These are phyloP conservation scores for Sporothrix variecibatus DNA, from an alignment of 2,329 filamentous ascomycete species.

Conservation along the genomic window DNA sequence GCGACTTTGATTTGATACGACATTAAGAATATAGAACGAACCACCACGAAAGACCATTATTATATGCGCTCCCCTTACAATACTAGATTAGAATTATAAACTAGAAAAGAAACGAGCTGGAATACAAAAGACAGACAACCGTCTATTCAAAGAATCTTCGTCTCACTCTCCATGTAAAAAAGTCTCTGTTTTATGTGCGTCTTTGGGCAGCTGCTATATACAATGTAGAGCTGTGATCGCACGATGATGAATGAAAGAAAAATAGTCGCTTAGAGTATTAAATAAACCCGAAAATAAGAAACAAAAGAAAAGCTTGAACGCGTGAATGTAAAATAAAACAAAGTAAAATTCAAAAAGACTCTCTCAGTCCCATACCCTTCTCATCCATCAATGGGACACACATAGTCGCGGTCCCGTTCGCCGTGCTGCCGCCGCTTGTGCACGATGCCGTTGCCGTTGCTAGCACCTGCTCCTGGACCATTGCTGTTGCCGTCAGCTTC, in stretches of 20 bases:
- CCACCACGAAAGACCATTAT: not conserved
- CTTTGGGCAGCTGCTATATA: not conserved
- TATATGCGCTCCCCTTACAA: not conserved
- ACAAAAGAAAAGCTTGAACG: not conserved
- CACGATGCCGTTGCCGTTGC: not conserved
- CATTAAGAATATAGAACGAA: slow-evolving; percentile 1
- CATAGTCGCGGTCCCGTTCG: slow-evolving; percentile 50
- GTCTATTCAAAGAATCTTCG: not conserved
- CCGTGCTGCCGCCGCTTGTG: slow-evolving; percentile 15
- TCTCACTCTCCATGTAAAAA: not conserved
- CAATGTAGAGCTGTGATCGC: not conserved
- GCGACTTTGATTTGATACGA: not conserved
- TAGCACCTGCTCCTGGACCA: not conserved
- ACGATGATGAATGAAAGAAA: not conserved
- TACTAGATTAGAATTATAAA: slow-evolving; percentile 17
- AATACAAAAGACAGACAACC: slow-evolving; percentile 8
- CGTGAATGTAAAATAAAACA: not conserved
- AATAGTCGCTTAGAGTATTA: not conserved
- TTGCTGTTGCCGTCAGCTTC: not conserved
- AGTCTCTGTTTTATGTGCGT: not conserved
- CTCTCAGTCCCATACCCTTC: not conserved
- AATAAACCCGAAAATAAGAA: not conserved
- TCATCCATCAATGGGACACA: slow-evolving; percentile 59
- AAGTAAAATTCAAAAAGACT: not conserved
- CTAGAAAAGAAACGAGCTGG: slow-evolving; percentile 2